These are phyloP conservation scores for Botrytis fragariae DNA, from an alignment of 2,329 filamentous ascomycete genomes.

Conservation along the genomic window DNA sequence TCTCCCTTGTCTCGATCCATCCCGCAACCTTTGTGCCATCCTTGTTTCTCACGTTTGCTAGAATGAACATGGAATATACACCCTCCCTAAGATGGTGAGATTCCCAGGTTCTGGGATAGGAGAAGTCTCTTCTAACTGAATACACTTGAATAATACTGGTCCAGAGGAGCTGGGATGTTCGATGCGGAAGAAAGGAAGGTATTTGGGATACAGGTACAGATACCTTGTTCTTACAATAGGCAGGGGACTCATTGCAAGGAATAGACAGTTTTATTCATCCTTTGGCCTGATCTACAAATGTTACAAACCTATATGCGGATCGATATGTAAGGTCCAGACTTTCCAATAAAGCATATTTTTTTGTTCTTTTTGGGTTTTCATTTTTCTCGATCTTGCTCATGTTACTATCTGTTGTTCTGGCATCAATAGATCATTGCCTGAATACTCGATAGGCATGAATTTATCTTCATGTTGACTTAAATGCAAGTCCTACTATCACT, in stretches of 20 bases:
- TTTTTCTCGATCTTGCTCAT: background rate
- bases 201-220: background rate
- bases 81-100: background rate
- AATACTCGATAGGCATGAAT: background rate
- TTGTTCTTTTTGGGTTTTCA: background rate
- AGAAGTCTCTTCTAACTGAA: background rate
- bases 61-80: background rate
- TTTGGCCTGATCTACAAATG: background rate
- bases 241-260: background rate
- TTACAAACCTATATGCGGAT: constrained; percentile 13
- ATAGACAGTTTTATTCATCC: background rate
- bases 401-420: background rate
- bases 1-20: background rate
- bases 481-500: constrained; percentile 9
- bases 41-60: constrained; percentile 7
- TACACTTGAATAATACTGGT: background rate
- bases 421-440: constrained; percentile 1
- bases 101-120: background rate
- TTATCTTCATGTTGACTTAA: background rate
- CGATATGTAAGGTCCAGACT: constrained; percentile 18
- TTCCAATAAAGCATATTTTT: background rate
- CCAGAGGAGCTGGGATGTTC: background rate
- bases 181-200: background rate
- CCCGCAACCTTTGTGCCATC: background rate
- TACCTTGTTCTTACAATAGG: background rate